Evolutionary conservation across 1,139 yeast genomes (phyloP).

Genomic region (Arxiozyma slooffiae): DNA sequence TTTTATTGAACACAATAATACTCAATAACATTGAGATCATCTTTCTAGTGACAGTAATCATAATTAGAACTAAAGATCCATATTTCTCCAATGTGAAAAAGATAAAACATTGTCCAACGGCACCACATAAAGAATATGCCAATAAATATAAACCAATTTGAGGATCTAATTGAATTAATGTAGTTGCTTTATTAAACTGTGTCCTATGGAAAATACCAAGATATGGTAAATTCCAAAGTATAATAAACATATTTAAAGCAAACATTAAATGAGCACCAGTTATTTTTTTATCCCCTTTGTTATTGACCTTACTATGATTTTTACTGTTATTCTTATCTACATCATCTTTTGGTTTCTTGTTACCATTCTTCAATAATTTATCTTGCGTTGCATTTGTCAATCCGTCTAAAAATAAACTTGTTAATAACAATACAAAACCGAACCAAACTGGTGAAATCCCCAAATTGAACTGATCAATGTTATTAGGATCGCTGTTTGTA

Average conservation of each 20-base stretch:
- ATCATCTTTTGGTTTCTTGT: constrained; percentile 43
- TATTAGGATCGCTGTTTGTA: no score
- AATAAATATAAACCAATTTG: constrained; percentile 49
- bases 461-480: constrained; percentile 12
- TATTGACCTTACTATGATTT: constrained; percentile 42
- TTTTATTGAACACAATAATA: constrained; percentile 76
- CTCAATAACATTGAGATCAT: constrained; percentile 91
- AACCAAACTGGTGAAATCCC: constrained; percentile 19
- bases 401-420: constrained; percentile 76
- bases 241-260: constrained; percentile 46
- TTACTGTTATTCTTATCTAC: background rate
- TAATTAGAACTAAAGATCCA: constrained; percentile 75
- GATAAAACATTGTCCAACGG: constrained; percentile 86
- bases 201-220: constrained; percentile 23
- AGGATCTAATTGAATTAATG: constrained; percentile 36
- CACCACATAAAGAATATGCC: constrained; percentile 69
- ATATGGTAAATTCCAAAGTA: constrained; percentile 36
- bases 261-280: constrained; percentile 87
- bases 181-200: constrained; percentile 15
- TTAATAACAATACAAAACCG: constrained; percentile 52
- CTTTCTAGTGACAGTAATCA: constrained; percentile 91
- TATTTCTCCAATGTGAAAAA: constrained; percentile 74
- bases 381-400: constrained; percentile 91
- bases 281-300: constrained; percentile 29
- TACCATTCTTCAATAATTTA: constrained; percentile 46